Evolutionary conservation across 1,139 yeast genomes (phyloP).

Genomic region (Saccharomyces hybrid): DNA sequence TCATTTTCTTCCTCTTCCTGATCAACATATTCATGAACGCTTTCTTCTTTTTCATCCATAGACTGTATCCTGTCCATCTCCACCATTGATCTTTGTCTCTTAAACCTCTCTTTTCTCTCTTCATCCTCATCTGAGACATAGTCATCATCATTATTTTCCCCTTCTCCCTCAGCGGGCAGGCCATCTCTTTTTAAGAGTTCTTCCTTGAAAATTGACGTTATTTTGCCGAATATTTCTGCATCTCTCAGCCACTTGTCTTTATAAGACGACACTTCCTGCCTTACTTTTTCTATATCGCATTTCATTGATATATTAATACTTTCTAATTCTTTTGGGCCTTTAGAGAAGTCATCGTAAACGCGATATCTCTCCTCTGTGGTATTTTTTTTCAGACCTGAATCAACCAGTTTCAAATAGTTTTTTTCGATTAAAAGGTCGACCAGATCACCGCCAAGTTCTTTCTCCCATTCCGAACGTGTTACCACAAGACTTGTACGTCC

Average conservation of each 20-base stretch:
- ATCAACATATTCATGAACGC: background rate
- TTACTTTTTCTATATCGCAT: conserved; percentile 21
- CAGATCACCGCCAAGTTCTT: conserved; percentile 20
- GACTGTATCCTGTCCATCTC: background rate
- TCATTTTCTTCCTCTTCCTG: conserved; percentile 1
- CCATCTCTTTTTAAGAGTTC: conserved; percentile 12
- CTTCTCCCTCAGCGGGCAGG: background rate
- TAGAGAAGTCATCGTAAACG: conserved; percentile 25
- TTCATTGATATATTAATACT: conserved; percentile 22
- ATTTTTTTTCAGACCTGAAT: conserved; percentile 8
- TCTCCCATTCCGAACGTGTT: conserved; percentile 24
- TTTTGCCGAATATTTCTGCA: conserved; percentile 25
- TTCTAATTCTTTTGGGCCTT: conserved; percentile 22
- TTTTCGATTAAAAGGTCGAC: conserved; percentile 18
- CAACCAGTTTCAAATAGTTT: conserved; percentile 19
- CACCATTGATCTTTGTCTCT: background rate
- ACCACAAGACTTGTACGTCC: conserved; percentile 22
- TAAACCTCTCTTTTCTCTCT: background rate
- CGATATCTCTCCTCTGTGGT: conserved; percentile 15
- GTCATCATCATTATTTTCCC: conserved; percentile 4
- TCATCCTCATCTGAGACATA: conserved; percentile 1
- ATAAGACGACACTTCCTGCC: conserved; percentile 18
- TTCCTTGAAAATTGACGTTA: conserved; percentile 21
- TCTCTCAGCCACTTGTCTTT: conserved; percentile 28
- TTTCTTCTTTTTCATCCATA: background rate